Conservation (phyloP, 2,329 filamentous ascomycete species). For the Monosporascus sp. region DNA sequence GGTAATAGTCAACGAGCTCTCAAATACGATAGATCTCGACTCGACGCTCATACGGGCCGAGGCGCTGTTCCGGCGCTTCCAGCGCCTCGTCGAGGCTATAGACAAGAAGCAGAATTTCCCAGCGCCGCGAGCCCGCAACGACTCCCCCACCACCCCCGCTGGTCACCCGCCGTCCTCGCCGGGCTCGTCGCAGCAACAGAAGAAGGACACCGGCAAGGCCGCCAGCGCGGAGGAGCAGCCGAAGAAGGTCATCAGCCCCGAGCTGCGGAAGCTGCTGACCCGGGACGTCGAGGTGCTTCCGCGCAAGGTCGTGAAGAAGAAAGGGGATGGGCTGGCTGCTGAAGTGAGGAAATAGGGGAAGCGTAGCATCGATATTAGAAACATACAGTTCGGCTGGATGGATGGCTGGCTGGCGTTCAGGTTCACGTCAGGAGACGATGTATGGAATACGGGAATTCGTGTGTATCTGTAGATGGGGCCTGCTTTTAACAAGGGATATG, state of each 20-base stretch:
- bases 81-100: conserved; percentile 81
- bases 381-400: too few species aligned
- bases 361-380: too few species aligned
- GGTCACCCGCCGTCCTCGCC: conserved; percentile 3
- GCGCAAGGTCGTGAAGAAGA: conserved; percentile 20
- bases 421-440: too few species aligned
- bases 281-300: conserved; percentile 28
- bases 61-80: conserved; percentile 79
- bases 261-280: conserved; percentile 49
- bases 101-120: conserved; percentile 91
- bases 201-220: conserved; percentile 31
- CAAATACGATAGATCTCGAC: conserved; percentile 84
- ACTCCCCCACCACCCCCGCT: conserved; percentile 13
- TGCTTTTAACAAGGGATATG: too few species aligned
- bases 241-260: conserved; percentile 50
- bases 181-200: conserved; percentile 8
- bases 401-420: too few species aligned
- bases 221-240: conserved; percentile 25
- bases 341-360: conserved; percentile 10
- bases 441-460: too few species aligned
- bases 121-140: conserved; percentile 34
- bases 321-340: conserved; percentile 18
- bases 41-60: conserved; percentile 85
- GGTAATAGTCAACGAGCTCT: conserved; percentile 80
- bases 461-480: too few species aligned